Conservation (phyloP, 1,139 yeast genomes). For the Yamadazyma friedrichii region DNA sequence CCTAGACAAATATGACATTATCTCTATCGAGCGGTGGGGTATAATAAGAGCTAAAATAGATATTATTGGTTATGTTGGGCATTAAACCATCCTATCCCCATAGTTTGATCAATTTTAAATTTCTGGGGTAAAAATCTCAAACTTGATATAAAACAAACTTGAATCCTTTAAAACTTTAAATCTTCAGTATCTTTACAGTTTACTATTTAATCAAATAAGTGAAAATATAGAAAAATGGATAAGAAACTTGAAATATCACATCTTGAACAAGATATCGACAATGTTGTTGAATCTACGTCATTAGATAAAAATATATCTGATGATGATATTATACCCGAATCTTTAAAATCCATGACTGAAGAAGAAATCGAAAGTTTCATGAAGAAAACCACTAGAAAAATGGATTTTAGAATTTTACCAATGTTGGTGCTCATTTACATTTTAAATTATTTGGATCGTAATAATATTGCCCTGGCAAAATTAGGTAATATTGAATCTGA, state of each 20-base stretch:
- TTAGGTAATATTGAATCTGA: slow-evolving; percentile 57
- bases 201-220: too few species aligned
- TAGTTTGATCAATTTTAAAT: too few species aligned
- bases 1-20: too few species aligned
- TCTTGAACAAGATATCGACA: slow-evolving; percentile 1
- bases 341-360: slow-evolving; percentile 29
- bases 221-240: not conserved
- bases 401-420: slow-evolving; percentile 56
- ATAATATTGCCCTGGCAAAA: slow-evolving; percentile 61
- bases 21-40: too few species aligned
- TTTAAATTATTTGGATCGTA: slow-evolving; percentile 56
- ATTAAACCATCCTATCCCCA: too few species aligned
- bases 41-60: too few species aligned
- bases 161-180: too few species aligned
- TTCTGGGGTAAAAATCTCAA: too few species aligned
- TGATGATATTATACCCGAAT: slow-evolving; percentile 26
- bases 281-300: not conserved
- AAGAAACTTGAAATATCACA: slow-evolving; percentile 1
- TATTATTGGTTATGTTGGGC: too few species aligned
- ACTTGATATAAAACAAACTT: too few species aligned
- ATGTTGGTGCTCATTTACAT: slow-evolving; percentile 53
- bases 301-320: slow-evolving; percentile 1
- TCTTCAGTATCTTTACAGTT: not conserved
- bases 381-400: slow-evolving; percentile 40
- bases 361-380: slow-evolving; percentile 41